Base-by-base conservation (phyloP, 1,284 basidiomycete species). In the Acaromyces ingoldii region DNA sequence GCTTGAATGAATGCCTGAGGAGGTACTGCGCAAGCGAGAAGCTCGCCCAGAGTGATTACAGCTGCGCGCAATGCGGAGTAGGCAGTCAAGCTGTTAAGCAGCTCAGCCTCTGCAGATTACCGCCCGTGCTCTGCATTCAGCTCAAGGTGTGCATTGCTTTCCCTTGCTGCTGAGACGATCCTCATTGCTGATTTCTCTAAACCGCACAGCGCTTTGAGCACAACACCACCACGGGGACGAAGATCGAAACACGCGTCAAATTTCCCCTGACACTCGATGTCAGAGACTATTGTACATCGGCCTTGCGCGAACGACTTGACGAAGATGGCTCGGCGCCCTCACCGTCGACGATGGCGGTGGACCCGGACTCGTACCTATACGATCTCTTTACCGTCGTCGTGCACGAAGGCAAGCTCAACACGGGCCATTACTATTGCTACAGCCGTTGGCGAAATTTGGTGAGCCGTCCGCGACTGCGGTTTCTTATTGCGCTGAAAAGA, bases 301-400 rank as follows among this genome's bases (percentile, higher is more conserved):
- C 69, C 15, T 54, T 77, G 13, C 34, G 66, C 19, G 59, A 54
- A 29, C 45, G 48, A 24, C 44, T 37, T 9, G 49, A 53, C 25
- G 48, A 28, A 11, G 31, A 25, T 25, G 30, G 42, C n/a, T n/a
- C n/a, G n/a, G n/a, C n/a, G n/a, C n/a, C n/a, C n/a, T n/a, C n/a
- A n/a, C n/a, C n/a, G n/a, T n/a, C n/a, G n/a, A n/a, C n/a, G n/a
- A n/a, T n/a, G n/a, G n/a, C n/a, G n/a, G n/a, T n/a, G 29, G 66
- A 62, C 29, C 61, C 55, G 33, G 65, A 54, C 58, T 58, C 90
- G 76, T 72, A 67, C 42, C 49, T 66, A 4, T 96, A 95, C 74
- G 89, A 95, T 69, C 82, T 96, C 1, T 91, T 93, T 68, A 87
- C 89, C 6, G 90, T 96, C 29, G 86, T 96, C 55, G 91, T 91